Percentiles rank a stretch among this genome's conserved stretches.
These are phyloP conservation scores for Colletotrichum musae DNA, from an alignment of 2,329 filamentous ascomycete genomes.

Conservation along the genomic window DNA sequence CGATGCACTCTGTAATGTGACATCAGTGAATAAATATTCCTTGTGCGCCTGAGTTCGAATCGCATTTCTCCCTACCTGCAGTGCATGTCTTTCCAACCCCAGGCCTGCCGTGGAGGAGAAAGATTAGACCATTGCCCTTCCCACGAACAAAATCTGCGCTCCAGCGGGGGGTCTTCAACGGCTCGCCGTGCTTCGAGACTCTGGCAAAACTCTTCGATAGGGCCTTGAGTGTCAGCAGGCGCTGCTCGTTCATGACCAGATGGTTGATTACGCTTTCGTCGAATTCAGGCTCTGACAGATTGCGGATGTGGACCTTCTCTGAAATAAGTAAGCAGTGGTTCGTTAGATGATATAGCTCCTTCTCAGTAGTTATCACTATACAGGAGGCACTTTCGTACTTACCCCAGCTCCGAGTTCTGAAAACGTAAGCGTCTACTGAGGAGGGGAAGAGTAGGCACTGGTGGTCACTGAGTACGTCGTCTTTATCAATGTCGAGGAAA, in stretches of 20 bases:
- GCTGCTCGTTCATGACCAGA: conserved; percentile 45
- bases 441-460: conserved; percentile 39
- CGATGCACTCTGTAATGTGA: conserved; percentile 50
- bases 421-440: conserved; percentile 39
- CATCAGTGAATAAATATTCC: too few species aligned
- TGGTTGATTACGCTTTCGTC: conserved; percentile 46
- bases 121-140: conserved; percentile 31
- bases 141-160: conserved; percentile 32
- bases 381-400: background rate
- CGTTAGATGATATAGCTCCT: conserved; percentile 2
- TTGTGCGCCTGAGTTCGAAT: background rate
- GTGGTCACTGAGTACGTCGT: background rate
- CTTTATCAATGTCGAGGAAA: background rate
- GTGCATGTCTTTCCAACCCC: conserved; percentile 40
- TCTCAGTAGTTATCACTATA: too few species aligned
- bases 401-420: conserved; percentile 42
- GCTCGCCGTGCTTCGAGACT: conserved; percentile 40
- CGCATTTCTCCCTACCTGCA: conserved; percentile 16
- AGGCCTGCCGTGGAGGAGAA: conserved; percentile 31
- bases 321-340: conserved; percentile 42
- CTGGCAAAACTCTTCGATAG: conserved; percentile 48
- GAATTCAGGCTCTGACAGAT: conserved; percentile 29
- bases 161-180: conserved; percentile 26
- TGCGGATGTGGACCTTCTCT: conserved; percentile 15
- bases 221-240: conserved; percentile 46